Conservation (phyloP, 2,329 filamentous ascomycete genomes). For the Pseudohalonectria lignicola region DNA sequence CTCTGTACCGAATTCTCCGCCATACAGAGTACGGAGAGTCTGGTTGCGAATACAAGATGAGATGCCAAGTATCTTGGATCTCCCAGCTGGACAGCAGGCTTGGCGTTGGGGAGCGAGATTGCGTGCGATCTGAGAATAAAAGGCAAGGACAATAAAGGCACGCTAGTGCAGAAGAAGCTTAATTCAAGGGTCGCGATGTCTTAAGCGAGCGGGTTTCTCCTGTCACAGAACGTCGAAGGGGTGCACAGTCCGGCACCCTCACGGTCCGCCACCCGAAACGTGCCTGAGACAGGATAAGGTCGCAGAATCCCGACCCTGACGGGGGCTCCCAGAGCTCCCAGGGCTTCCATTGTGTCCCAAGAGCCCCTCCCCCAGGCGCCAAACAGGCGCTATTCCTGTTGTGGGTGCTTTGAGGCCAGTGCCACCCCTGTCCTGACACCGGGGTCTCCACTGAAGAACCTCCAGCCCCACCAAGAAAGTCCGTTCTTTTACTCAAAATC, state of each 20-base stretch:
- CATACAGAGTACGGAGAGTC: too few relatives aligned
- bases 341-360: too few relatives aligned
- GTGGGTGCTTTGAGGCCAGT: background rate
- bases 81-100: too few relatives aligned
- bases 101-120: too few relatives aligned
- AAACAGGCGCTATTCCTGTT: background rate
- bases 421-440: background rate
- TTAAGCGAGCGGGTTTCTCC: background rate
- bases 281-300: slow-evolving; percentile 12
- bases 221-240: background rate
- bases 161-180: background rate
- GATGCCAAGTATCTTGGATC: too few relatives aligned
- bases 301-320: slow-evolving; percentile 6
- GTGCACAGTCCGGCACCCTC: slow-evolving; percentile 3
- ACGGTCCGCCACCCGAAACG: slow-evolving; percentile 13
- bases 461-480: too few relatives aligned
- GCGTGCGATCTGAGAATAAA: too few relatives aligned
- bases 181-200: background rate
- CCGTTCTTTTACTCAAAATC: too few relatives aligned
- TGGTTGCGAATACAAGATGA: too few relatives aligned
- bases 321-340: slow-evolving; percentile 3
- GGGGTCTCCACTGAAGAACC: too few relatives aligned
- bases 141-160: too few relatives aligned
- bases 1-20: too few relatives aligned
- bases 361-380: background rate